Evolutionary conservation across 2,329 filamentous ascomycete species (phyloP), one percentile per base, ranked within the genome.

Genomic region (Ceratocystis huliohia): DNA sequence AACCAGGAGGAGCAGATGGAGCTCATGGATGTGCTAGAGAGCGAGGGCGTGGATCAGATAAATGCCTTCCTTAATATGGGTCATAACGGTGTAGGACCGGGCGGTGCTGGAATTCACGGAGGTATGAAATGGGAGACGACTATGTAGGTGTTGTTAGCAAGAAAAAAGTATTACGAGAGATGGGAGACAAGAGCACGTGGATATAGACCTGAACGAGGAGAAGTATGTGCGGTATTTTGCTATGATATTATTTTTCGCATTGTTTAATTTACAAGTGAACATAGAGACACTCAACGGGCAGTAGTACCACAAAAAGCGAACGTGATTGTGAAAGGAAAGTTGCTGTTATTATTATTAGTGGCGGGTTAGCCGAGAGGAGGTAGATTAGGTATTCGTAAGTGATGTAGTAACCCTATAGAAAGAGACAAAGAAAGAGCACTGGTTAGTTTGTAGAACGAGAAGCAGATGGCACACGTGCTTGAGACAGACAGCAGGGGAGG

Each of bases 1-100:
- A 92, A 86, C 68, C 87, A 91, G 69, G 84, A 90, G 72, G 89
- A 95, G 75, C 90, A 94, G 75, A 77, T 87, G 69, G 89, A 96
- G 77, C 78, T 96, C 46, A 91, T 95, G 88, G 84, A 86, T 66
- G 85, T 86, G 62, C 80, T 96, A 44, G 88, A 94, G 74, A 88
- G 79, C 70, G 83, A 87, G 70, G 85, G 84, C 0, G 76, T 86
- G 73, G 78, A 77, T 30, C 84, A 86, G 63, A 86, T 87, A 70
- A 81, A 86, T 69, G 79, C 79, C 15, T 84, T 84, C 66, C 74
- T 87, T 70, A 84, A 75, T 64, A 76, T 76, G 75, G 72, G 1
- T 7, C 48, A 66, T 17, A 64, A 64, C 2, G 64, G 64, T 37
- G 68, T 65, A 3, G 66, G 64, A 57, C 66, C 74, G 74, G 66